Evolutionary conservation across 306 rosid genomes (phyloP).

Genomic region (Trichosanthes truncata): DNA sequence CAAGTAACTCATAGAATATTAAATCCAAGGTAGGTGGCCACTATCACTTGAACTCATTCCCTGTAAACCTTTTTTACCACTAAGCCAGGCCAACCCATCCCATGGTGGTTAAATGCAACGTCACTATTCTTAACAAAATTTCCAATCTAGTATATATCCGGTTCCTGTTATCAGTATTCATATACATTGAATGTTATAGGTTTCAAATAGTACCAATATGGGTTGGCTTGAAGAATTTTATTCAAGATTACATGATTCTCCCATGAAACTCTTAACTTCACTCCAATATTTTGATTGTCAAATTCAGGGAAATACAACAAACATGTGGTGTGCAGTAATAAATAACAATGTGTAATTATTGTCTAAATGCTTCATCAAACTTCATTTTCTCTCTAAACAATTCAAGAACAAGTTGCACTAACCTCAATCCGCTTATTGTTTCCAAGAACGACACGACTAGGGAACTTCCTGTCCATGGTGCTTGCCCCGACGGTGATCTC

Average conservation of each 20-base stretch:
- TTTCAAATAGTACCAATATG: not conserved
- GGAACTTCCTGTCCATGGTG: slow-evolving; percentile 79
- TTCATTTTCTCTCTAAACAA: not conserved
- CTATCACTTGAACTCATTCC: not conserved
- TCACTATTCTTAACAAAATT: not conserved
- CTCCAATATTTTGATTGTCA: not conserved
- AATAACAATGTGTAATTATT: not conserved
- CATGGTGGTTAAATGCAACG: not conserved
- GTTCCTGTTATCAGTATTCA: not conserved
- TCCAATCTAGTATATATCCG: not conserved
- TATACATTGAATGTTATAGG: not conserved
- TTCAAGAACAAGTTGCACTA: slow-evolving; percentile 8
- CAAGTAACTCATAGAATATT: not conserved
- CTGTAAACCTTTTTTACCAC: no score
- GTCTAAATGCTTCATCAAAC: not conserved
- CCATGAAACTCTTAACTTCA: not conserved
- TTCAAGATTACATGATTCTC: not conserved
- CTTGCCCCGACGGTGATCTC: slow-evolving; percentile 79
- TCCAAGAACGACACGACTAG: slow-evolving; percentile 41
- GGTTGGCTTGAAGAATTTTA: not conserved
- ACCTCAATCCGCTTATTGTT: slow-evolving; percentile 43
- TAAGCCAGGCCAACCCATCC: no score
- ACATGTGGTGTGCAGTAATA: not conserved
- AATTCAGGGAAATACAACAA: not conserved
- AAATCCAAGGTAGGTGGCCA: not conserved